Base-by-base conservation (phyloP, 2,329 filamentous ascomycete species). In the Colletotrichum sp. region DNA sequence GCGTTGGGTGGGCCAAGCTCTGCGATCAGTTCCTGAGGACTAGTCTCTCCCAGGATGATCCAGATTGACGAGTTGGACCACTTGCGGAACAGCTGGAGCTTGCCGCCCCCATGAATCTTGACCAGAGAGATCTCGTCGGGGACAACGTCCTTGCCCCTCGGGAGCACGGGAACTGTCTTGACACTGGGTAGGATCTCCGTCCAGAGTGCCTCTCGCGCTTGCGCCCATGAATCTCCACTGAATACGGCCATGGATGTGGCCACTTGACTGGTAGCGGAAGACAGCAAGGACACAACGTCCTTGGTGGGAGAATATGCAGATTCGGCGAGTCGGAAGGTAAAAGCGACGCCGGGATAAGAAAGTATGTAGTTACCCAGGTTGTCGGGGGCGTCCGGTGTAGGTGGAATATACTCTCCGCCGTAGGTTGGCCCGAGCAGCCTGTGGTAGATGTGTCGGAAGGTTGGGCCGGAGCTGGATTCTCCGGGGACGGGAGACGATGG, bases 1-100 rank as follows among this genome's bases (percentile, higher is more conserved):
- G 96, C 95, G 83, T 98, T 96, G 3, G 97, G 97, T 7, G 97
- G 95, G 0, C 97, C 97, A 9, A 99, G 90, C 81, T 98, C 96
- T 74, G 95, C 94, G 24, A 99, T 92, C 4, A 99, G 87, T 79
- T 99, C 96, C 85, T 99, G 97, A 0, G 96, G 95, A 2, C 95
- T 98, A 0, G 96, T 99, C 82, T 97, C 93, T 62, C 95, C 95
- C 0, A 99, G 88, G 4, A 88, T 89, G 71, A 99, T 93, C 86
- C 91, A 93, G 73, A 96, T 92, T 0, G 92, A 90, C 36, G 89
- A 88, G 57, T 87, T 92, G 6, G 92, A 92, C 86, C 91, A 92
- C 78, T 95, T 93, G 76, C 96, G 93, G 66, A 95, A 88, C 3
- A 98, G 87, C 82, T 98, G 95, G 67, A 99, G 85, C 76, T 89